These are phyloP conservation scores for Allantophomopsis cytisporea DNA, from an alignment of 2,329 filamentous ascomycete species.

Conservation along the genomic window DNA sequence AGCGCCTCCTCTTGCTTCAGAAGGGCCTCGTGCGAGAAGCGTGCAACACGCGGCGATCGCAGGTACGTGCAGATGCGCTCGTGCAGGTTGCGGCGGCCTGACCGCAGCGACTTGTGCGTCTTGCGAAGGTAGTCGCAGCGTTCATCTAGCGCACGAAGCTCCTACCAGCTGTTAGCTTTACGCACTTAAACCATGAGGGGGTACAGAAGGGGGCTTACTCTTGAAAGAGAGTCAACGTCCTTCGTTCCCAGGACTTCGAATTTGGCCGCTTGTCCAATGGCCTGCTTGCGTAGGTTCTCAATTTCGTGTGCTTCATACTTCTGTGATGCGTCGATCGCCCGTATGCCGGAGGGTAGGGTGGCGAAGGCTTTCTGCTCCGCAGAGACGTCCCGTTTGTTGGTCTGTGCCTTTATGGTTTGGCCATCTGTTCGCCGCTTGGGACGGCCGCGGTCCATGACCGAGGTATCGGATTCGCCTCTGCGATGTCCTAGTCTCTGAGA, in stretches of 20 bases:
- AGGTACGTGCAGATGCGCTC: conserved; percentile 66
- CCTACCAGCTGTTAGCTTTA: conserved; percentile 25
- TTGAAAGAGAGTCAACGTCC: conserved; percentile 52
- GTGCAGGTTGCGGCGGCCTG: conserved; percentile 66
- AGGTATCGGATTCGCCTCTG: conserved; percentile 41
- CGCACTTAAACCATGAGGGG: background rate
- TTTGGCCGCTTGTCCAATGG: conserved; percentile 43
- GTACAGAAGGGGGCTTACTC: conserved; percentile 25
- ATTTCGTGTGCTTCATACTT: conserved; percentile 35
- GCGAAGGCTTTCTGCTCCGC: conserved; percentile 45
- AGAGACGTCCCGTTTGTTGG: conserved; percentile 23
- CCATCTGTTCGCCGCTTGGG: conserved; percentile 37
- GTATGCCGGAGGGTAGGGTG: conserved; percentile 43
- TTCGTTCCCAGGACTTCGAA: conserved; percentile 51
- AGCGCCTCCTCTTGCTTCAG: conserved; percentile 71
- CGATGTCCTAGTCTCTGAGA: conserved; percentile 25
- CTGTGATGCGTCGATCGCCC: conserved; percentile 34
- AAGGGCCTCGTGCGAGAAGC: conserved; percentile 62
- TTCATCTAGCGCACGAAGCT: conserved; percentile 64
- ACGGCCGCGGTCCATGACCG: conserved; percentile 48
- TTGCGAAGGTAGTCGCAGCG: conserved; percentile 66
- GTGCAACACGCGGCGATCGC: conserved; percentile 54
- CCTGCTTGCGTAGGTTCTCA: conserved; percentile 40
- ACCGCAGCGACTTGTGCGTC: conserved; percentile 61
- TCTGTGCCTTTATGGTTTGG: conserved; percentile 20